phyloP scores from a whole-genome alignment of 345 rosid genomes.

The Arabidopsis arenosa region DNA sequence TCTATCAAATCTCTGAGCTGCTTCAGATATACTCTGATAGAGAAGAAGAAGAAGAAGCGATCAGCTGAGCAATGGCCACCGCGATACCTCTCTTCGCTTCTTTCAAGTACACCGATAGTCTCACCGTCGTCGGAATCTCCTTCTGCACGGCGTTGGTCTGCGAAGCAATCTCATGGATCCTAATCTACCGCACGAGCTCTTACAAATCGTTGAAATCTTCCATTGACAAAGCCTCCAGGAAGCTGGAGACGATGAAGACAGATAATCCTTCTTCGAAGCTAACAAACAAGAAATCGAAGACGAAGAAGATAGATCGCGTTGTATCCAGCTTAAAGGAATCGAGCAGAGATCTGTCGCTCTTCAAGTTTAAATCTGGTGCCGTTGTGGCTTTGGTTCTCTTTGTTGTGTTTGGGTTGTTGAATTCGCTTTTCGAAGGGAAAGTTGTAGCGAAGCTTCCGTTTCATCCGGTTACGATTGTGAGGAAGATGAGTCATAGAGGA shows the following conservation, averaged over 20 bases:
- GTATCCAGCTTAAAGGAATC: slow-evolving; percentile 90
- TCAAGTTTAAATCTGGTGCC: slow-evolving; percentile 99
- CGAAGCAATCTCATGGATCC: slow-evolving; percentile 93
- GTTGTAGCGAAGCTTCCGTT: slow-evolving; percentile 95
- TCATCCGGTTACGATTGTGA: slow-evolving; percentile 73
- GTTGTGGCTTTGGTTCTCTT: slow-evolving; percentile 92
- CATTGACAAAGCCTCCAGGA: slow-evolving; percentile 93
- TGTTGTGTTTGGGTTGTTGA: slow-evolving; percentile 85
- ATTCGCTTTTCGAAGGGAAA: slow-evolving; percentile 93
- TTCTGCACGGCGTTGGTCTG: slow-evolving; percentile 91
- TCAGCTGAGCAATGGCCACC: slow-evolving; percentile 40
- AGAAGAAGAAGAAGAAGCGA: neutral
- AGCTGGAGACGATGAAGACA: slow-evolving; percentile 91
- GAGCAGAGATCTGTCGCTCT: slow-evolving; percentile 89
- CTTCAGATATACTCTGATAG: neutral
- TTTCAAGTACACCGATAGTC: slow-evolving; percentile 75
- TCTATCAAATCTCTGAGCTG: no score
- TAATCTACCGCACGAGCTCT: slow-evolving; percentile 92
- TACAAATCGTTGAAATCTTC: slow-evolving; percentile 92
- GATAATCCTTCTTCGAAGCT: slow-evolving; percentile 57
- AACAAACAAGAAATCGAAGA: slow-evolving; percentile 71
- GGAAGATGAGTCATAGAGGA: slow-evolving; percentile 96
- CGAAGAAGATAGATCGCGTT: slow-evolving; percentile 96
- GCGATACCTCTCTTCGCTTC: slow-evolving; percentile 61
- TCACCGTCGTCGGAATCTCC: slow-evolving; percentile 86